A percentile compares a stretch with the other conserved stretches of the same genome.
Conservation (phyloP, 2,329 filamentous ascomycete species). For the Exophiala mesophila region DNA sequence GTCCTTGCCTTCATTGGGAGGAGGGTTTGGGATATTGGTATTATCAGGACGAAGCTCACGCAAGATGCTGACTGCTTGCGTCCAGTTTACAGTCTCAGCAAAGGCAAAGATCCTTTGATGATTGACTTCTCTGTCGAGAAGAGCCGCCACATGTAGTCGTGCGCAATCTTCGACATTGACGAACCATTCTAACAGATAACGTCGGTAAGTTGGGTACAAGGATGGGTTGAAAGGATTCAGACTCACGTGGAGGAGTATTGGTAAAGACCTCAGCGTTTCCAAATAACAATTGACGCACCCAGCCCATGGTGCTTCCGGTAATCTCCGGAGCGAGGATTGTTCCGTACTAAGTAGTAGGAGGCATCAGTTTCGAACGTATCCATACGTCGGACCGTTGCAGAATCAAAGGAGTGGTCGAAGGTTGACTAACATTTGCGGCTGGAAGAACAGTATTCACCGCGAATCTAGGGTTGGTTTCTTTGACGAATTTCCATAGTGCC, state of each 20-base stretch:
- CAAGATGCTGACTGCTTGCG: constrained; percentile 36
- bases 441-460: constrained; percentile 26
- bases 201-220: too few relatives aligned
- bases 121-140: constrained; percentile 42
- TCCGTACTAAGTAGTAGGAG: too few relatives aligned
- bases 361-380: too few relatives aligned
- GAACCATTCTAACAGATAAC: constrained; percentile 12
- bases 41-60: constrained; percentile 27
- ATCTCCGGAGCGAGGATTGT: constrained; percentile 9
- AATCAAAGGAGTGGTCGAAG: too few relatives aligned
- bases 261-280: constrained; percentile 2
- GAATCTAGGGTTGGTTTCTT: constrained; percentile 29
- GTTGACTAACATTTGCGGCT: background rate
- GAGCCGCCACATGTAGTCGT: constrained; percentile 49
- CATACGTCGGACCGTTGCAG: too few relatives aligned
- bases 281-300: background rate
- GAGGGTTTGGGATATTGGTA: constrained; percentile 3
- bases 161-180: constrained; percentile 47
- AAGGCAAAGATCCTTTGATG: constrained; percentile 53
- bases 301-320: constrained; percentile 9
- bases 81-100: constrained; percentile 44
- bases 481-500: constrained; percentile 36
- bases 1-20: constrained; percentile 9
- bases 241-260: constrained; percentile 2
- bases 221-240: background rate